phyloP scores from a whole-genome alignment of 805 yeast genomes.

The Ogataea nonfermentans region DNA sequence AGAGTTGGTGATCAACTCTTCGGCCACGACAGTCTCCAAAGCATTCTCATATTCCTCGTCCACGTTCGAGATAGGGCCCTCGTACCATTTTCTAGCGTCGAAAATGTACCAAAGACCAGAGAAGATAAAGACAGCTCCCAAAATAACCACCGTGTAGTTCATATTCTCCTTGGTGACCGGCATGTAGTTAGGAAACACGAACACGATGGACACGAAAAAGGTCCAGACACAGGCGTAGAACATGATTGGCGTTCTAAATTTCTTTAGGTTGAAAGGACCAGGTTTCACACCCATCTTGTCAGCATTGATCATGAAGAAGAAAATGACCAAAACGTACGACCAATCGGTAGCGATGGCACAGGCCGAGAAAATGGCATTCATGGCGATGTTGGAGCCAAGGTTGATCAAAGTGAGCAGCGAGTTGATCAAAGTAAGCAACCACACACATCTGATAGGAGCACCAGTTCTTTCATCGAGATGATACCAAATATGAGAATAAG shows the following conservation, averaged over 20 bases:
- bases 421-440: slow-evolving; percentile 39
- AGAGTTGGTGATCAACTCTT: background rate
- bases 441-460: slow-evolving; percentile 45
- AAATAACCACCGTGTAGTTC: slow-evolving; percentile 54
- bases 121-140: slow-evolving; percentile 40
- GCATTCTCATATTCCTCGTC: slow-evolving; percentile 33
- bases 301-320: slow-evolving; percentile 41
- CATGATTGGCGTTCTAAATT: slow-evolving; percentile 41
- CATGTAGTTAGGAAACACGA: slow-evolving; percentile 51
- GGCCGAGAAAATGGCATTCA: slow-evolving; percentile 54
- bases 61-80: slow-evolving; percentile 51
- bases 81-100: slow-evolving; percentile 54
- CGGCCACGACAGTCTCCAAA: slow-evolving; percentile 16
- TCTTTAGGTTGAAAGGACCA: slow-evolving; percentile 51
- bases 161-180: slow-evolving; percentile 43
- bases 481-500: slow-evolving; percentile 44
- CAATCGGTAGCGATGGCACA: slow-evolving; percentile 51
- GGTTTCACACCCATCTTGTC: slow-evolving; percentile 45
- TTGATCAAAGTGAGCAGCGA: slow-evolving; percentile 46
- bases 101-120: slow-evolving; percentile 44
- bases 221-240: slow-evolving; percentile 44
- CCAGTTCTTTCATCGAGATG: slow-evolving; percentile 39
- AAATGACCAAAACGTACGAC: slow-evolving; percentile 48
- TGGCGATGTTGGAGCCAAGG: slow-evolving; percentile 42
- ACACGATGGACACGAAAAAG: slow-evolving; percentile 45